phyloP scores from a whole-genome alignment of 2,329 filamentous ascomycete species.

The Aspergillus tubingensis region DNA sequence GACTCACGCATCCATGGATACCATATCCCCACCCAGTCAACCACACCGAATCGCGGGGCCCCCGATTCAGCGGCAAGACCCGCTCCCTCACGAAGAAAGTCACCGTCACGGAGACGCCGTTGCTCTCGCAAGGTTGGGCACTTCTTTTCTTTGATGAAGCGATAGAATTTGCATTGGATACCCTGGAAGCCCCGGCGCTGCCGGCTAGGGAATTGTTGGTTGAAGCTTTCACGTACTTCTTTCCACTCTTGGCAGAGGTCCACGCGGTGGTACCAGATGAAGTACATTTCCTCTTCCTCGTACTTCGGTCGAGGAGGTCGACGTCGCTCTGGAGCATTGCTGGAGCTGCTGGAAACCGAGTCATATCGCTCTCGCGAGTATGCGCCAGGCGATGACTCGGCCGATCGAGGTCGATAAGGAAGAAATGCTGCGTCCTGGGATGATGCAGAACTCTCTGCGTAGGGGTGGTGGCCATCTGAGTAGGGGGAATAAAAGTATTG shows the following conservation, averaged over 20 bases:
- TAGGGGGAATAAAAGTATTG: conserved; percentile 30
- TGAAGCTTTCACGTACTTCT: conserved; percentile 47
- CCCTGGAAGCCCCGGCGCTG: conserved; percentile 47
- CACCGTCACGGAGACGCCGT: conserved; percentile 42
- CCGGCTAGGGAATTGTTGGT: conserved; percentile 45
- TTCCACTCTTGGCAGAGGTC: conserved; percentile 51
- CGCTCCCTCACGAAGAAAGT: conserved; percentile 39
- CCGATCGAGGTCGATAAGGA: conserved; percentile 31
- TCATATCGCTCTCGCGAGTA: conserved; percentile 44
- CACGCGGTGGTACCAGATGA: conserved; percentile 53
- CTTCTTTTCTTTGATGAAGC: conserved; percentile 49
- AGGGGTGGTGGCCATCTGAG: conserved; percentile 25
- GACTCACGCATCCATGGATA: conserved; percentile 48
- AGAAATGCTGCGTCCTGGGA: conserved; percentile 30
- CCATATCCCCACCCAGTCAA: conserved; percentile 42
- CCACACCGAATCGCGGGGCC: conserved; percentile 43
- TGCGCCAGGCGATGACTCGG: conserved; percentile 37
- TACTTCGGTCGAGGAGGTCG: conserved; percentile 50
- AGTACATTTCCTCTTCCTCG: conserved; percentile 50
- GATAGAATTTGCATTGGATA: conserved; percentile 54
- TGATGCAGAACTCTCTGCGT: conserved; percentile 12
- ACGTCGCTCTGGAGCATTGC: conserved; percentile 38
- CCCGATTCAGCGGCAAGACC: conserved; percentile 24
- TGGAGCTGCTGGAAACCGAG: conserved; percentile 45
- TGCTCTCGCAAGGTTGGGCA: conserved; percentile 49